Conservation (phyloP, 768 basidiomycete species). For the Pleurotus citrinopileatus region DNA sequence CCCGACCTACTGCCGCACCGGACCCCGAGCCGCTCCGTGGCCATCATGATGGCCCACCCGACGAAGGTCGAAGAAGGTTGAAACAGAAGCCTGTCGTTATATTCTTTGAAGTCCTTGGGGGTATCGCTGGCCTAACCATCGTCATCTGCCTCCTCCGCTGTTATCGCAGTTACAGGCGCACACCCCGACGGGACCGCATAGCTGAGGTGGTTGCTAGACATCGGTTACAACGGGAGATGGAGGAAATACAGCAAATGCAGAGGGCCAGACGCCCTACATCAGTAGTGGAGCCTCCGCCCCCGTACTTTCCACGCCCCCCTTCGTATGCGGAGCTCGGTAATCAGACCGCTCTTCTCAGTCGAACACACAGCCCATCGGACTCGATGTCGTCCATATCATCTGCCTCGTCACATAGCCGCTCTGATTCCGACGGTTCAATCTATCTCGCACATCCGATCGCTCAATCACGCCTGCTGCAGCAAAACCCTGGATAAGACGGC, state of each 20-base stretch:
- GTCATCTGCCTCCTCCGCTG: slow-evolving; percentile 38
- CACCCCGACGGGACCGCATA: slow-evolving; percentile 44
- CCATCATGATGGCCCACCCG: slow-evolving; percentile 2
- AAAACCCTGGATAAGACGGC: too few relatives aligned
- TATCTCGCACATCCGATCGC: neutral
- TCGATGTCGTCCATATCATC: slow-evolving; percentile 9
- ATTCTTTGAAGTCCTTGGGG: slow-evolving; percentile 45
- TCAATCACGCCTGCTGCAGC: neutral
- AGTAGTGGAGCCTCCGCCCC: slow-evolving; percentile 40
- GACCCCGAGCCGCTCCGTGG: slow-evolving; percentile 1
- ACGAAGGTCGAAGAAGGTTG: slow-evolving; percentile 8
- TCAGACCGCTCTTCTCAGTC: slow-evolving; percentile 12
- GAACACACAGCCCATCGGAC: neutral
- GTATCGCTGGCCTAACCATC: slow-evolving; percentile 32
- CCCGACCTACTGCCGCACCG: slow-evolving; percentile 14
- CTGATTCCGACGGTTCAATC: slow-evolving; percentile 1
- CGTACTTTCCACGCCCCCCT: slow-evolving; percentile 50
- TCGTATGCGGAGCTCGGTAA: slow-evolving; percentile 30
- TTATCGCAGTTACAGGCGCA: slow-evolving; percentile 37
- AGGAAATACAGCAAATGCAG: slow-evolving; percentile 32
- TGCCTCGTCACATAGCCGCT: slow-evolving; percentile 5
- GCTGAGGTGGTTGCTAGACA: slow-evolving; percentile 38
- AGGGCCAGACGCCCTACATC: slow-evolving; percentile 26
- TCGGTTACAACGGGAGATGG: slow-evolving; percentile 50
- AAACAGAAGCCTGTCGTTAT: slow-evolving; percentile 35